These are phyloP conservation scores for Sparassis latifolia DNA, from an alignment of 1,284 basidiomycete genomes.

Conservation along the genomic window DNA sequence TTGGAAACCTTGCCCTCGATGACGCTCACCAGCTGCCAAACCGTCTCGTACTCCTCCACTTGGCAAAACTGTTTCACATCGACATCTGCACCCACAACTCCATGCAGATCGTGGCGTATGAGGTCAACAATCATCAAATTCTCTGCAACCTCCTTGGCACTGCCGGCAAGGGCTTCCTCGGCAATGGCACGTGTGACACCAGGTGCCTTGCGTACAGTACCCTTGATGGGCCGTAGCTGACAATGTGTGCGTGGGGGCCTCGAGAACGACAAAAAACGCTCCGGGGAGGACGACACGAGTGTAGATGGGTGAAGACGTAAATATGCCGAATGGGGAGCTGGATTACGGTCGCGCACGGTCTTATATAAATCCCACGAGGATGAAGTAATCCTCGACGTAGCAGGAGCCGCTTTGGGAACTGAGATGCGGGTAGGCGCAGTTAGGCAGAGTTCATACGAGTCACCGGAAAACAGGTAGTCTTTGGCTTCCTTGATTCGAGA, in stretches of 20 bases:
- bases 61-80: conserved; percentile 81
- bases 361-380: conserved; percentile 73
- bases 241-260: conserved; percentile 55
- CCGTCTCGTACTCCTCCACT: conserved; percentile 90
- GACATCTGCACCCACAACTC: conserved; percentile 73
- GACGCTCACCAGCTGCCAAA: conserved; percentile 96
- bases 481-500: conserved; percentile 70
- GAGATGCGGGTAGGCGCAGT: conserved; percentile 70
- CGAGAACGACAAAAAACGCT: conserved; percentile 87
- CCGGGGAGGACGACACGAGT: conserved; percentile 80
- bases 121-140: conserved; percentile 99
- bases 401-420: conserved; percentile 28
- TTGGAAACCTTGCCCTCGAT: conserved; percentile 58
- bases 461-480: conserved; percentile 74
- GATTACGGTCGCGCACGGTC: conserved; percentile 69
- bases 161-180: conserved; percentile 61
- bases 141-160: conserved; percentile 91
- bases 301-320: conserved; percentile 65
- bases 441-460: conserved; percentile 95
- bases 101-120: conserved; percentile 87
- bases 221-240: conserved; percentile 95
- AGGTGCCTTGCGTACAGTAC: conserved; percentile 71
- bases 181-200: conserved; percentile 58
- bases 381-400: conserved; percentile 31
- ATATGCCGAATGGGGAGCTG: conserved; percentile 89